These are phyloP conservation scores for Boechera retrofracta DNA, from an alignment of 345 rosid genomes.

Conservation along the genomic window DNA sequence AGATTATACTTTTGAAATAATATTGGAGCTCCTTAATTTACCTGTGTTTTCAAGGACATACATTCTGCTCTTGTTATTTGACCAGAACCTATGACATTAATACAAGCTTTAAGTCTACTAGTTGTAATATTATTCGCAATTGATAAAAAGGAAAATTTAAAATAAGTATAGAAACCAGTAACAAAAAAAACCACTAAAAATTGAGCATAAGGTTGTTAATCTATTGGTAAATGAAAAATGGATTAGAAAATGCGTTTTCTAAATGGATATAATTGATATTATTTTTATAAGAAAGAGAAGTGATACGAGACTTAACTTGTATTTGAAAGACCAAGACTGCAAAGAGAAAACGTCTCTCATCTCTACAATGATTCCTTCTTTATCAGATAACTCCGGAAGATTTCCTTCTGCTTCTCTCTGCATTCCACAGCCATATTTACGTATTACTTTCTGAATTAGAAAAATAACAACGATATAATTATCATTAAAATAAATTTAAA, in stretches of 20 bases:
- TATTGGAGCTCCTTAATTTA: conserved; percentile 29
- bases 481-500: no score
- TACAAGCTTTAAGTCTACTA: conserved; percentile 5
- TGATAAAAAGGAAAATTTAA: background rate
- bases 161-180: background rate
- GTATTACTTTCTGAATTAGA: background rate
- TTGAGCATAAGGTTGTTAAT: background rate
- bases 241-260: background rate
- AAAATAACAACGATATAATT: background rate
- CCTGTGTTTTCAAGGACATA: conserved; percentile 88
- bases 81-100: conserved; percentile 70
- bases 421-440: conserved; percentile 12
- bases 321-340: conserved; percentile 60
- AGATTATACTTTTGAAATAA: background rate
- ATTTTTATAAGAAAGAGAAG: background rate
- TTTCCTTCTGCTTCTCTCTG: conserved; percentile 78
- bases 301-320: conserved; percentile 55
- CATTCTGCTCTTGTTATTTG: conserved; percentile 86
- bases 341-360: conserved; percentile 56
- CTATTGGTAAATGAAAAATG: background rate
- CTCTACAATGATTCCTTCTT: conserved; percentile 63
- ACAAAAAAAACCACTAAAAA: background rate
- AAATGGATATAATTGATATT: background rate
- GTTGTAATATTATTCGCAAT: background rate
- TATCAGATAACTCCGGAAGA: conserved; percentile 64